Conservation (phyloP, 441 rosid species). For the Biscutella auriculata region DNA sequence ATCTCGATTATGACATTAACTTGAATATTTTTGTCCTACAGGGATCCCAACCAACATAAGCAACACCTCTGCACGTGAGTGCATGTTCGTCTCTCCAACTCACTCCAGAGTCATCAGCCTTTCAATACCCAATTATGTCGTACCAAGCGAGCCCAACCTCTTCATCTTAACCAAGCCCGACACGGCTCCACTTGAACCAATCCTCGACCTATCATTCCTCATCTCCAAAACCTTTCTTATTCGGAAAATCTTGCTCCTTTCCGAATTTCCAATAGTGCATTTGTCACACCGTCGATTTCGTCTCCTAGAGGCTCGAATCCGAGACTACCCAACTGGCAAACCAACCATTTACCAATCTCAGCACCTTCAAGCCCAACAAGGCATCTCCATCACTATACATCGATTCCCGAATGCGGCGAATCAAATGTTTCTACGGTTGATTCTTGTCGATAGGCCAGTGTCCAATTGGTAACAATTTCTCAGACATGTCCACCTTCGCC, state of each 20-base stretch:
- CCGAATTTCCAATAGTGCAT: slow-evolving; percentile 54
- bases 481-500: slow-evolving; percentile 47
- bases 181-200: slow-evolving; percentile 33
- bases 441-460: slow-evolving; percentile 45
- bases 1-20: neutral
- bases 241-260: slow-evolving; percentile 40
- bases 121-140: slow-evolving; percentile 58
- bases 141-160: slow-evolving; percentile 52
- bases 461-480: slow-evolving; percentile 21
- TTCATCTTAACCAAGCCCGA: slow-evolving; percentile 52
- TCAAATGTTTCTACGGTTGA: slow-evolving; percentile 49
- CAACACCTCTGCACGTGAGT: slow-evolving; percentile 44
- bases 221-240: slow-evolving; percentile 37
- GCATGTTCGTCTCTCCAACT: slow-evolving; percentile 62
- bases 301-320: slow-evolving; percentile 45
- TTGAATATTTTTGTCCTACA: slow-evolving; percentile 15
- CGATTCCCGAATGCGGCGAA: slow-evolving; percentile 57
- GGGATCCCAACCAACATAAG: slow-evolving; percentile 63
- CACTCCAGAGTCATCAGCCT: slow-evolving; percentile 71
- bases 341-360: slow-evolving; percentile 36
- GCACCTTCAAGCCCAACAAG: slow-evolving; percentile 62
- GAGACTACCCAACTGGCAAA: slow-evolving; percentile 46
- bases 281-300: slow-evolving; percentile 64
- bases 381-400: slow-evolving; percentile 29
- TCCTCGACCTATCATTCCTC: slow-evolving; percentile 37